These are phyloP conservation scores for Xylaria sp. DNA, from an alignment of 2,329 filamentous ascomycete genomes.

Conservation along the genomic window DNA sequence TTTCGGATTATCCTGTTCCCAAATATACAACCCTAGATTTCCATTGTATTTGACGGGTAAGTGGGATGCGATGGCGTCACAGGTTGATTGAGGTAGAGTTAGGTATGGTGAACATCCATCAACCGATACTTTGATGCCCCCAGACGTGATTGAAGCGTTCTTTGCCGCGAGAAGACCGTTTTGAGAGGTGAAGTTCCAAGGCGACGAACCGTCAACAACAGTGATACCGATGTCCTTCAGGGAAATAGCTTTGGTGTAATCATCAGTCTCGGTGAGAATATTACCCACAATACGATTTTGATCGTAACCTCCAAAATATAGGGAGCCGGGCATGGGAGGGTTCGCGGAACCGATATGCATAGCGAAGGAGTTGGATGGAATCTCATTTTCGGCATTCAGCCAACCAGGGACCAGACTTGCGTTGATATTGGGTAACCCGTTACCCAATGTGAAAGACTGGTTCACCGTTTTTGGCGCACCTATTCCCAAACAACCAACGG, in stretches of 20 bases:
- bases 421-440: slow-evolving; percentile 40
- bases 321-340: slow-evolving; percentile 50
- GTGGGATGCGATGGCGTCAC: slow-evolving; percentile 53
- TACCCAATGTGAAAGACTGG: slow-evolving; percentile 42
- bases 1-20: slow-evolving; percentile 51
- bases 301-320: slow-evolving; percentile 57
- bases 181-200: slow-evolving; percentile 50
- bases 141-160: slow-evolving; percentile 46
- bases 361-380: slow-evolving; percentile 55
- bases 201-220: slow-evolving; percentile 55
- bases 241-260: slow-evolving; percentile 45
- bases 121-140: slow-evolving; percentile 48
- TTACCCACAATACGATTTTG: slow-evolving; percentile 53
- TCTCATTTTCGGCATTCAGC: slow-evolving; percentile 42
- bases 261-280: slow-evolving; percentile 42
- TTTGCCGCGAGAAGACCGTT: slow-evolving; percentile 47
- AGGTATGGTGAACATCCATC: slow-evolving; percentile 56
- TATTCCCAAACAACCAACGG: slow-evolving; percentile 49
- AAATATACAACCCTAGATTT: slow-evolving; percentile 55
- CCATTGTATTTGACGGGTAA: slow-evolving; percentile 54
- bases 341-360: slow-evolving; percentile 56
- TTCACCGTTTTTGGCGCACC: slow-evolving; percentile 47
- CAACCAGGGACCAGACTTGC: slow-evolving; percentile 50
- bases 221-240: slow-evolving; percentile 56
- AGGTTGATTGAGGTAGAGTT: slow-evolving; percentile 54